Evolutionary conservation across 371 early-diverging fungal species (phyloP), one percentile per base, ranked within the genome.

Genomic region (Mucor velutinosus): DNA sequence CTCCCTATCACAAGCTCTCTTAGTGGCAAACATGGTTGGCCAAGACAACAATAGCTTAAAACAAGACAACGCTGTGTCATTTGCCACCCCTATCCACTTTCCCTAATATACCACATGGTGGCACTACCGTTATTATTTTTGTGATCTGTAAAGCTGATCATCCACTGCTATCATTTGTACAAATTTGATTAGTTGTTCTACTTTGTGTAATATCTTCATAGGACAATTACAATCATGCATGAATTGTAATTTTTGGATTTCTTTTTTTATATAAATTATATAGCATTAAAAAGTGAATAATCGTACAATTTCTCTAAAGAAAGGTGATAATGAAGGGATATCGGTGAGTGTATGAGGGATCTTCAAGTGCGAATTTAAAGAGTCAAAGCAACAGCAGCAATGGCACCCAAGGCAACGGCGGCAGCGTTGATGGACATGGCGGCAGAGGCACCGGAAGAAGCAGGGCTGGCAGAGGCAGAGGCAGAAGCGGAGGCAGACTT

Each of bases 351-450:
- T 56, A 60, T 56, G 41, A 23, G 37, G 51, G 14, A 14, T 14
- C 37, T 1, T 0, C 37, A 37, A 37, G 37, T 37, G 60, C 58
- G 33, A 23, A 60, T 17, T 53, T 78, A 80, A 43, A 77, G 70
- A 53, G 70, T 67, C 49, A 78, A 59, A 25, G 81, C 76, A 65
- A 76, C 47, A 56, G 82, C 79, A 59, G 79, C 81, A 63, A 70
- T 62, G 37, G 74, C 76, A 66, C 68, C 76, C 17, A 74, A 77
- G 60, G 79, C 77, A 64, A 74, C 64, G 49, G 73, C 75, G 65
- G 72, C 75, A 33, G 71, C 55, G 61, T 61, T 66, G 53, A 73
- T 37, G 65, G 71, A 57, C 32, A 60, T 51, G 12, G 62, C 32
- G 23, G 69, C 32, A 55, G 73, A 67, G 17, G 72, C 71, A 47